These are phyloP conservation scores for Aristolochia contorta DNA, from an alignment of 164 flowering plant genomes.

Conservation along the genomic window DNA sequence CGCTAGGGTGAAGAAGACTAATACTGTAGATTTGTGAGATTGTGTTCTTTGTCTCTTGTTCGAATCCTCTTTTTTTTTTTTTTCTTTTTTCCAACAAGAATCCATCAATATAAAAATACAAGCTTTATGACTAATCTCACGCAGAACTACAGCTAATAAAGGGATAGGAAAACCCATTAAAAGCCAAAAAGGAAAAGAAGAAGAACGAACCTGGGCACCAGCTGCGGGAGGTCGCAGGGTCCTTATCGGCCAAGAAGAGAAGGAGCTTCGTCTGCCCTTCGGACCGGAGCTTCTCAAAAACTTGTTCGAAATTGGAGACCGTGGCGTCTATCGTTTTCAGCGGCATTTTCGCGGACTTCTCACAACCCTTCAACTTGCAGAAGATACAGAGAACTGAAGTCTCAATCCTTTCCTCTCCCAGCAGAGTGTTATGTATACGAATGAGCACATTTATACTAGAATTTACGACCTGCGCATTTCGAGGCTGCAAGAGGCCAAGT, in stretches of 20 bases:
- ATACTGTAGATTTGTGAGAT: too few species aligned
- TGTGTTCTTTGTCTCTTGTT: too few species aligned
- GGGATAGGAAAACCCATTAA: background rate
- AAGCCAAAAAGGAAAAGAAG: slow-evolving; percentile 3
- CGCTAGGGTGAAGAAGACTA: too few species aligned
- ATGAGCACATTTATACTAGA: too few species aligned
- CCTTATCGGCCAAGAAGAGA: slow-evolving; percentile 86
- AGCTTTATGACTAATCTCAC: background rate
- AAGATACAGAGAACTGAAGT: too few species aligned
- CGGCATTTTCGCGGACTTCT: slow-evolving; percentile 37
- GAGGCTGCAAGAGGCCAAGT: too few species aligned
- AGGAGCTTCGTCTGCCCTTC: slow-evolving; percentile 59
- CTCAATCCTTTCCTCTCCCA: too few species aligned
- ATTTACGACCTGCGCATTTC: too few species aligned
- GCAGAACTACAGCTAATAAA: background rate
- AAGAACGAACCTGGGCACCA: slow-evolving; percentile 85
- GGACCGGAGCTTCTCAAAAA: slow-evolving; percentile 46
- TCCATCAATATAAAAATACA: background rate
- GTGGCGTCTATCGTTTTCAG: slow-evolving; percentile 61
- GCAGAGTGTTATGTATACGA: too few species aligned
- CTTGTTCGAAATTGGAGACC: slow-evolving; percentile 41
- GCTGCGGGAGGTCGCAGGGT: slow-evolving; percentile 76
- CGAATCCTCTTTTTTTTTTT: too few species aligned
- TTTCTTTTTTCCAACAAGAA: too few species aligned
- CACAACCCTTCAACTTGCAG: too few species aligned